A percentile compares a stretch with the other conserved stretches of the same genome.
Conservation (phyloP, 306 rosid species). For the Lathyrus aphaca region DNA sequence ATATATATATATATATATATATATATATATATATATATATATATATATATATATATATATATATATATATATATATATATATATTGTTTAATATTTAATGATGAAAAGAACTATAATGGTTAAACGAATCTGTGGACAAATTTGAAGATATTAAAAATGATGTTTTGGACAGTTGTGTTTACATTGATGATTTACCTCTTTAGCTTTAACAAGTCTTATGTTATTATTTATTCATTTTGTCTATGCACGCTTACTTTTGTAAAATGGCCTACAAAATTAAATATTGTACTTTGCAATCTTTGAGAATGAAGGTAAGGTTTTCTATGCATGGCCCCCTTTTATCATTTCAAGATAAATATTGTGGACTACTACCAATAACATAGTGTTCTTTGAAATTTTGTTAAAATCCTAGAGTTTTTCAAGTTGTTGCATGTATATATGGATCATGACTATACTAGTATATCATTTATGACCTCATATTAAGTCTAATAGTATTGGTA, state of each 20-base stretch:
- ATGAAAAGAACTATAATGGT: slow-evolving; percentile 1
- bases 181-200: slow-evolving; percentile 43
- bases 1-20: no score
- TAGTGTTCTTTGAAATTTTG: no score
- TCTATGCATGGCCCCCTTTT: slow-evolving; percentile 21
- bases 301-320: slow-evolving; percentile 33
- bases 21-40: no score
- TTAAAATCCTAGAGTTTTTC: no score
- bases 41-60: no score
- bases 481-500: no score
- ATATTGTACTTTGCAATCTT: slow-evolving; percentile 40
- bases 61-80: no score
- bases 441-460: no score
- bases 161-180: slow-evolving; percentile 37
- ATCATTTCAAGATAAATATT: slow-evolving; percentile 39
- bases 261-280: slow-evolving; percentile 48
- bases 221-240: slow-evolving; percentile 45
- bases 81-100: background rate
- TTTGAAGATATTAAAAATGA: slow-evolving; percentile 25
- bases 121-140: background rate
- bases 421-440: no score
- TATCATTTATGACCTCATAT: no score
- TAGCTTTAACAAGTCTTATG: slow-evolving; percentile 35
- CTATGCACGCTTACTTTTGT: slow-evolving; percentile 55
- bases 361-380: background rate